Evolutionary conservation across 257 asterid genomes (phyloP), one percentile per base, ranked within the genome.

Genomic region (Nicotiana otophora): DNA sequence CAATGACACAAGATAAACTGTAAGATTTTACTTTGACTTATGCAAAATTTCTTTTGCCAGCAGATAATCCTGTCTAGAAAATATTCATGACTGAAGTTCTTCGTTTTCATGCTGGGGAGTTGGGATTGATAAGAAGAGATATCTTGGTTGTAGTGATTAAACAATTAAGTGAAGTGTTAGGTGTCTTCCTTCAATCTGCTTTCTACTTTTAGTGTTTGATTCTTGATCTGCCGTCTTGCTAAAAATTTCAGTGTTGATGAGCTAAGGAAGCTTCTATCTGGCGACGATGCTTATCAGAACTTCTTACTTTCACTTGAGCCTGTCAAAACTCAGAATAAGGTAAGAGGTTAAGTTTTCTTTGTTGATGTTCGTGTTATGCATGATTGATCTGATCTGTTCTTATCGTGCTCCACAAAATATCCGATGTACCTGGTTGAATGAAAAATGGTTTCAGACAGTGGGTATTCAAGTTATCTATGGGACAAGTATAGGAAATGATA

Each of bases 281-380:
- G 94, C 92, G 91, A 93, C 91, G 92, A 90, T 88, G 97, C 92
- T 55, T 94, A 93, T 90, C 90, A 91, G 66, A 94, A 82, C 80
- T 90, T 94, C 70, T 85, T 96, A 76, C 91, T 84, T 82, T 92
- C 98, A 39, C 93, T 96, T 79, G 99, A 94, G 88, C 95, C 95
- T 7, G 94, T 96, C 85, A 93, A 88, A 88, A 92, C 95, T 81
- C 98, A 96, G 78, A 95, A 90, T 86, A 89, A 93, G 81, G 99
- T 94, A 86, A 89, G 95, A 88, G 66, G 26, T 48, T 48, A 26
- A 1, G 4, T 8, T 51, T 75, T 75, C 53, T 58, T 75, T 11
- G 80, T 51, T 75, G 53, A 75, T 51, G 33, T 1, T 51, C 28
- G 1, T 26, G 62, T 74, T 74, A 36, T 26, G 16, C 63, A 26